phyloP scores from a whole-genome alignment of 306 rosid genomes.

The Ceratonia siliqua region DNA sequence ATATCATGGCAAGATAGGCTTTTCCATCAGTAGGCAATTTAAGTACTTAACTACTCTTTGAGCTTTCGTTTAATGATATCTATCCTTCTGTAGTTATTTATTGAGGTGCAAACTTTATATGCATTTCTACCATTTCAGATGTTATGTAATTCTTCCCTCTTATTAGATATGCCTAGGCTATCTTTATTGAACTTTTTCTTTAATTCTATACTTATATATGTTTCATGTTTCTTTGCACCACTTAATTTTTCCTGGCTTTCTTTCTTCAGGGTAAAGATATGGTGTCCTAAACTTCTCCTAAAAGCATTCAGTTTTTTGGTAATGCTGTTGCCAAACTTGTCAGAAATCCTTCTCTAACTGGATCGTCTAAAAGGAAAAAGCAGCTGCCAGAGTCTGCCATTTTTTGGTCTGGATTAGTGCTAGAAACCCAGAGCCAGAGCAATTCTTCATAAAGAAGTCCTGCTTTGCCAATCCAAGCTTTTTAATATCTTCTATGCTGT shows the following conservation, averaged over 20 bases:
- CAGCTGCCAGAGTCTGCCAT: constrained; percentile 15
- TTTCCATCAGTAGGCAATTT: constrained; percentile 9
- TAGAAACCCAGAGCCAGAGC: constrained; percentile 19
- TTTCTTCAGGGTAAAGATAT: constrained; percentile 44
- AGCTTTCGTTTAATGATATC: not conserved
- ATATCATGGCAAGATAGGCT: constrained; percentile 1
- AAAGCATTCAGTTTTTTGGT: constrained; percentile 15
- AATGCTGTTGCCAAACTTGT: constrained; percentile 2
- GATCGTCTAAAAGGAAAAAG: constrained; percentile 13
- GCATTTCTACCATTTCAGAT: constrained; percentile 7
- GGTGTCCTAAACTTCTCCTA: constrained; percentile 18
- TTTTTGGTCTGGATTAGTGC: constrained; percentile 11
- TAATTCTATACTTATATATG: constrained; percentile 9
- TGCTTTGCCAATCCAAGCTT: constrained; percentile 8
- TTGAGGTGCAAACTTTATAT: constrained; percentile 4
- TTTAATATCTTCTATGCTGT: constrained; percentile 1
- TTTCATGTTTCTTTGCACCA: constrained; percentile 28
- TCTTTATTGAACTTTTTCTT: not conserved
- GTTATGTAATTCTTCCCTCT: constrained; percentile 9
- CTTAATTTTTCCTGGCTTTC: constrained; percentile 28
- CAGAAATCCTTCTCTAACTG: constrained; percentile 10
- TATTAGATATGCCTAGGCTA: not conserved
- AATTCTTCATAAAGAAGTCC: not conserved
- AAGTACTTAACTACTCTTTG: constrained; percentile 14
- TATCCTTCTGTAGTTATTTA: not conserved